Conservation (phyloP, 441 rosid genomes). For the Biscutella auriculata region DNA sequence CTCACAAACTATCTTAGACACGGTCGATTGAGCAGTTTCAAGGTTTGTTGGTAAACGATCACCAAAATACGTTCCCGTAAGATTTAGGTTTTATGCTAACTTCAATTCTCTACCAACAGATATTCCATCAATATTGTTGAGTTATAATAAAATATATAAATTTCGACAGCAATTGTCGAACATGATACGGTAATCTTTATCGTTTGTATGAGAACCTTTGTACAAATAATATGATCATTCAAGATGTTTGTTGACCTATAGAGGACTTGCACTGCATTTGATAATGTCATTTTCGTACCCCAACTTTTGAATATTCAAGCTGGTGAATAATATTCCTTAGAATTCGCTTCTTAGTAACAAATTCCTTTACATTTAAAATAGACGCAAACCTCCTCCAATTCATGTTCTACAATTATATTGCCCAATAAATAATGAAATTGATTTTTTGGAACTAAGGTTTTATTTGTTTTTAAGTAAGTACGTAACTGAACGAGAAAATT, state of each 20-base stretch:
- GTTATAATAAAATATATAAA: slow-evolving; percentile 78
- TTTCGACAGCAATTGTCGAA: slow-evolving; percentile 92
- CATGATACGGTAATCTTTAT: slow-evolving; percentile 76
- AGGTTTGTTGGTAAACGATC: slow-evolving; percentile 90
- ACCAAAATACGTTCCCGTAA: slow-evolving; percentile 74
- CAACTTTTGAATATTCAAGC: slow-evolving; percentile 58
- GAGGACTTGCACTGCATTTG: slow-evolving; percentile 87
- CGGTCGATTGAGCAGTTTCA: slow-evolving; percentile 95
- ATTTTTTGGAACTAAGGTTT: too few relatives aligned
- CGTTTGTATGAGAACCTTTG: slow-evolving; percentile 82
- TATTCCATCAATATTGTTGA: slow-evolving; percentile 86
- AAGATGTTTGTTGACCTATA: slow-evolving; percentile 80
- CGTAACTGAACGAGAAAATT: too few relatives aligned
- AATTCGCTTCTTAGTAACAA: too few relatives aligned
- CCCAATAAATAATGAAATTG: too few relatives aligned
- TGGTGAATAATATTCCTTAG: slow-evolving; percentile 52
- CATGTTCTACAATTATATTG: too few relatives aligned
- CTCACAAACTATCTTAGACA: too few relatives aligned
- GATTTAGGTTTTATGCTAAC: slow-evolving; percentile 83
- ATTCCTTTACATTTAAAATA: too few relatives aligned
- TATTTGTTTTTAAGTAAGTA: too few relatives aligned
- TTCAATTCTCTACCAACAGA: slow-evolving; percentile 96
- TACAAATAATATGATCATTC: slow-evolving; percentile 98
- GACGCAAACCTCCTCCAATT: too few relatives aligned
- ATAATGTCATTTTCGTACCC: slow-evolving; percentile 68